Conservation (phyloP, 164 flowering plant genomes). For the Santalum album region DNA sequence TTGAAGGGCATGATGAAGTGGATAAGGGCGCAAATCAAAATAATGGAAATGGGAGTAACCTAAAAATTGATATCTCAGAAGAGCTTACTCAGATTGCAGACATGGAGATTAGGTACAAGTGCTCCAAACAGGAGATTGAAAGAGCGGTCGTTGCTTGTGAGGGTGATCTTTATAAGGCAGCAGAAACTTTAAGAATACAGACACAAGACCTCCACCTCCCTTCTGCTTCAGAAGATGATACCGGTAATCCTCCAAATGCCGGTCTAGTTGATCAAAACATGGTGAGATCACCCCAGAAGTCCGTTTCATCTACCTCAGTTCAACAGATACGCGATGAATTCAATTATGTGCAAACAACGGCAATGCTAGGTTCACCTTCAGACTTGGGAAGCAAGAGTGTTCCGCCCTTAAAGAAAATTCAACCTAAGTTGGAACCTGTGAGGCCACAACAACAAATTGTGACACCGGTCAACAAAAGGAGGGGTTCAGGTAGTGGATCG, state of each 20-base stretch:
- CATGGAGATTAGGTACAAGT: conserved; percentile 52
- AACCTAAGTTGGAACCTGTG: conserved; percentile 29
- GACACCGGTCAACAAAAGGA: conserved; percentile 37
- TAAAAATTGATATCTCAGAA: conserved; percentile 81
- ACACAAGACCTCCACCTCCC: conserved; percentile 43
- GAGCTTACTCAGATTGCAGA: conserved; percentile 75
- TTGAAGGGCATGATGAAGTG: conserved; percentile 63
- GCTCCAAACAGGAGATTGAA: conserved; percentile 84
- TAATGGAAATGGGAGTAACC: conserved; percentile 33
- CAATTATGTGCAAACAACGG: conserved; percentile 43
- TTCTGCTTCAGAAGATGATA: conserved; percentile 43
- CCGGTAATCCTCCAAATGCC: background rate
- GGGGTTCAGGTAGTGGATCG: conserved; percentile 32
- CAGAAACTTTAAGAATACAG: conserved; percentile 37
- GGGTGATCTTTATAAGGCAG: conserved; percentile 86
- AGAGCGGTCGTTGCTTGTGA: conserved; percentile 72
- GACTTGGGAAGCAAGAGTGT: conserved; percentile 31
- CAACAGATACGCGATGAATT: conserved; percentile 64
- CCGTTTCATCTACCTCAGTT: conserved; percentile 19
- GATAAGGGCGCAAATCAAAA: conserved; percentile 27
- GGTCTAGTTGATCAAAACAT: conserved; percentile 17
- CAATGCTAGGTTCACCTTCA: conserved; percentile 10
- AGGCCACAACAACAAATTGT: conserved; percentile 24
- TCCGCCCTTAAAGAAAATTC: conserved; percentile 29
- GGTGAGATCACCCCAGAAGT: conserved; percentile 29